A percentile compares a stretch with the other conserved stretches of the same genome.
These are phyloP conservation scores for Yamadazyma taylorii DNA, from an alignment of 1,139 yeast genomes.

Conservation along the genomic window DNA sequence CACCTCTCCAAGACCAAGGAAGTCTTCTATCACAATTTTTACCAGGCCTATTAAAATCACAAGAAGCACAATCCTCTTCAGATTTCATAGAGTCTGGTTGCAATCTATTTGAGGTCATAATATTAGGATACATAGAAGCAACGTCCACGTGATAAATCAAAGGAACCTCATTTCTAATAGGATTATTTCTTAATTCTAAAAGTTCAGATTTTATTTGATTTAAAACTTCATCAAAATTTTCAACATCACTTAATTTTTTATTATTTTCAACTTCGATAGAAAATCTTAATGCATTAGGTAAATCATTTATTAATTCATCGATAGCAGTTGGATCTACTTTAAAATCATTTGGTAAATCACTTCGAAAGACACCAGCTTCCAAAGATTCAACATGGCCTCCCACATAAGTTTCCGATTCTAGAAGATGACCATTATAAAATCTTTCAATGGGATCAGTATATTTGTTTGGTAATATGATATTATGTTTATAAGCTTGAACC, in stretches of 20 bases:
- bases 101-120: conserved; percentile 94
- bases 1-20: conserved; percentile 99
- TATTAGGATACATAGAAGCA: conserved; percentile 99
- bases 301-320: conserved; percentile 72
- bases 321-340: conserved; percentile 78
- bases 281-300: conserved; percentile 76
- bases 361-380: conserved; percentile 96
- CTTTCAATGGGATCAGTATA: conserved; percentile 90
- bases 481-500: conserved; percentile 89
- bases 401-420: conserved; percentile 96
- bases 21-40: conserved; percentile 87
- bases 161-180: conserved; percentile 74
- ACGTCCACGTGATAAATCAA: conserved; percentile 97
- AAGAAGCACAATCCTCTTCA: conserved; percentile 95
- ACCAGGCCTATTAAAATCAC: conserved; percentile 96
- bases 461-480: conserved; percentile 86
- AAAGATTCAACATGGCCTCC: conserved; percentile 98
- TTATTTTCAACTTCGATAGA: conserved; percentile 83
- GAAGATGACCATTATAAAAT: conserved; percentile 88
- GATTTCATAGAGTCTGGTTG: conserved; percentile 98
- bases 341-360: conserved; percentile 79
- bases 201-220: conserved; percentile 56
- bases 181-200: conserved; percentile 56
- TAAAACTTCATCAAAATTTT: conserved; percentile 75
- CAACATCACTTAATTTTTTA: conserved; percentile 69